Evolutionary conservation across 1,284 basidiomycete species (phyloP).

Genomic region (Bjerkandera adusta): DNA sequence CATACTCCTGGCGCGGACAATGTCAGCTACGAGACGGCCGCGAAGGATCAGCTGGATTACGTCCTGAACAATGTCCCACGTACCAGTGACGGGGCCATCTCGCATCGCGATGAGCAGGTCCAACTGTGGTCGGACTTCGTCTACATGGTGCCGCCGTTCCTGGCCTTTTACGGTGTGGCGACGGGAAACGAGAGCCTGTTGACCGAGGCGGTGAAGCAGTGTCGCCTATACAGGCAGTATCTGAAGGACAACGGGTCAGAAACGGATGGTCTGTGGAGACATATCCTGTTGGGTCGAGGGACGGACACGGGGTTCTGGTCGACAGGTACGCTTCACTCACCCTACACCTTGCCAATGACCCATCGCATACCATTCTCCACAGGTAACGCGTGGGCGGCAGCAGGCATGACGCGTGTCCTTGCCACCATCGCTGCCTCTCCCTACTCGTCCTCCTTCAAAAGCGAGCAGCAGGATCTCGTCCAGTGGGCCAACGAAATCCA

Average conservation of each 20-base stretch:
- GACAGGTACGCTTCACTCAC: slow-evolving; percentile 58
- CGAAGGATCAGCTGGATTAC: slow-evolving; percentile 69
- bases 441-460: slow-evolving; percentile 46
- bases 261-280: slow-evolving; percentile 62
- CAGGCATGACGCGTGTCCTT: slow-evolving; percentile 82
- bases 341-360: background rate
- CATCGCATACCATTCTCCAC: background rate
- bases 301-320: slow-evolving; percentile 70
- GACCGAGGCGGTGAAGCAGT: slow-evolving; percentile 74
- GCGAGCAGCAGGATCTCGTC: slow-evolving; percentile 58
- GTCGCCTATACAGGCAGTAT: slow-evolving; percentile 71
- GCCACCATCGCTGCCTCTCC: slow-evolving; percentile 69
- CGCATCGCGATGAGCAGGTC: slow-evolving; percentile 64
- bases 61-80: slow-evolving; percentile 65
- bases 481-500: slow-evolving; percentile 76
- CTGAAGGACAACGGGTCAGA: slow-evolving; percentile 36
- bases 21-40: slow-evolving; percentile 65
- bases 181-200: slow-evolving; percentile 69
- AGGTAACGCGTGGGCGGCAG: slow-evolving; percentile 87
- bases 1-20: slow-evolving; percentile 25
- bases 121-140: slow-evolving; percentile 80
- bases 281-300: slow-evolving; percentile 56
- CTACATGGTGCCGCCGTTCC: slow-evolving; percentile 91
- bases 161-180: slow-evolving; percentile 84
- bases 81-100: slow-evolving; percentile 76